Conservation (phyloP, 1,284 basidiomycete species). For the Tilletia indica region DNA sequence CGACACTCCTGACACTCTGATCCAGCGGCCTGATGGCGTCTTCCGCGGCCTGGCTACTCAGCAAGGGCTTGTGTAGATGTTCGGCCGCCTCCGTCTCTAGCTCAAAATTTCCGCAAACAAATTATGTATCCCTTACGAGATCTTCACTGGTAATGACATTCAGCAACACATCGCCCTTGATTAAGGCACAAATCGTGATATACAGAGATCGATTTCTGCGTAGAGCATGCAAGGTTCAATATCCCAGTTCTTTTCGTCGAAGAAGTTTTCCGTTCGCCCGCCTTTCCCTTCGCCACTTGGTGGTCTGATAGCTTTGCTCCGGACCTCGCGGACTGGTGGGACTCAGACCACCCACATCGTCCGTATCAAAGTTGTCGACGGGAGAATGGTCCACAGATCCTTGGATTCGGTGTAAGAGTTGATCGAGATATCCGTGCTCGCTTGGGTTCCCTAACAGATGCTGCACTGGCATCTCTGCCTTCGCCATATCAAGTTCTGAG, state of each 20-base stretch:
- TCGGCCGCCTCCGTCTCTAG: background rate
- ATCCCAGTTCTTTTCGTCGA: constrained; percentile 14
- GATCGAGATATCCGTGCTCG: constrained; percentile 7
- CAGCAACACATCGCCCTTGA: no score
- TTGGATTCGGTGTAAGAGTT: background rate
- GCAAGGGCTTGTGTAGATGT: constrained; percentile 30
- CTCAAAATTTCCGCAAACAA: no score
- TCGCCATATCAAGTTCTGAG: background rate
- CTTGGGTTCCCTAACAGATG: constrained; percentile 14
- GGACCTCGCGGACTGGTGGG: background rate
- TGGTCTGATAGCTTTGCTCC: constrained; percentile 1
- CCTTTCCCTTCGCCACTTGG: constrained; percentile 14
- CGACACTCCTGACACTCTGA: constrained; percentile 32
- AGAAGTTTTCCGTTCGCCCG: constrained; percentile 15
- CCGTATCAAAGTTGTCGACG: background rate
- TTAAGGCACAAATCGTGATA: no score
- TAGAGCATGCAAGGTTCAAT: background rate
- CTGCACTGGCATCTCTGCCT: background rate
- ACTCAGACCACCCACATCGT: background rate
- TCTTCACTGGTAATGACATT: no score
- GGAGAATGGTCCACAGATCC: background rate
- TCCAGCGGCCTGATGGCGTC: constrained; percentile 28
- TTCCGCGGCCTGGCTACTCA: constrained; percentile 41
- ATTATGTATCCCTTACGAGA: no score
- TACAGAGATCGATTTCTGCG: no score